phyloP scores from a whole-genome alignment of 257 asterid species.

The Salvia splendens region DNA sequence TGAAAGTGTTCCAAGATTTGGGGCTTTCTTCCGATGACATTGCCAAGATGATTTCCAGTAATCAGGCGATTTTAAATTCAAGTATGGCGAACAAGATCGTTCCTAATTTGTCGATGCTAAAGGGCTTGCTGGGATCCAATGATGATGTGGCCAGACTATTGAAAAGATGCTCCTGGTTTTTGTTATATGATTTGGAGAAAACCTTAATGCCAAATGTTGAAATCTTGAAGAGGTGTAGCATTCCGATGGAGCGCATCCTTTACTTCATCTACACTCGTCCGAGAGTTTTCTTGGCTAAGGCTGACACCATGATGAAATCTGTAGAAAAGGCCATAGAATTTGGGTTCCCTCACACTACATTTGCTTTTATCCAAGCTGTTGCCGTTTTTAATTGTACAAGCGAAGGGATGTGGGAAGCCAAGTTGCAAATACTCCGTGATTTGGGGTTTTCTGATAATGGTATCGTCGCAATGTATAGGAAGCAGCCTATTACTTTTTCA shows the following conservation, averaged over 20 bases:
- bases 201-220: not conserved
- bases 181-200: not conserved
- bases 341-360: not conserved
- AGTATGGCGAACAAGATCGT: constrained; percentile 7
- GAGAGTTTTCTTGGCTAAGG: not conserved
- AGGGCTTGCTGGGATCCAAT: constrained; percentile 39
- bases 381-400: constrained; percentile 26
- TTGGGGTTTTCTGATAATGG: constrained; percentile 22
- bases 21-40: constrained; percentile 8
- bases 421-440: constrained; percentile 23
- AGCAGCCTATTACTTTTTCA: not conserved
- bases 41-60: not conserved
- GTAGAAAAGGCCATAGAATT: not conserved
- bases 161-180: constrained; percentile 14
- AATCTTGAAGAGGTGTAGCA: not conserved
- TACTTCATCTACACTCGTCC: not conserved
- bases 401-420: constrained; percentile 28
- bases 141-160: constrained; percentile 32
- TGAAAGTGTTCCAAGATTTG: not conserved
- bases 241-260: not conserved
- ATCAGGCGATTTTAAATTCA: constrained; percentile 16
- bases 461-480: not conserved
- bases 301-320: not conserved
- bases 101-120: constrained; percentile 31
- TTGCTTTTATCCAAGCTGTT: constrained; percentile 8